Percentiles rank a stretch among this genome's conserved stretches.
phyloP scores from a whole-genome alignment of 176 grass and related monocot species.

The Rhynchospora tenuis region DNA sequence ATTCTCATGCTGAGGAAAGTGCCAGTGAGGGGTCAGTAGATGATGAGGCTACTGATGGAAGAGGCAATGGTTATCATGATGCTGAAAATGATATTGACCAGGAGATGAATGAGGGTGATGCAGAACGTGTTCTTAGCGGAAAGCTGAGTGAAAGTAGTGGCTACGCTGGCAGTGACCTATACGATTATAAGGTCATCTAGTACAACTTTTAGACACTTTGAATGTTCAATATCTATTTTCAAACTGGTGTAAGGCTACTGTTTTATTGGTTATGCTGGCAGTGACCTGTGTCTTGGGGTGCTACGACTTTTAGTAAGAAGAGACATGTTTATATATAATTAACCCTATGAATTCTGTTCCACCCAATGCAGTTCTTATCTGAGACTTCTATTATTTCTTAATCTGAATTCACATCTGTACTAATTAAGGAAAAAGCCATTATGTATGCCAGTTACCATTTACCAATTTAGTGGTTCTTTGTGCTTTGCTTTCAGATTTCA shows the following conservation, averaged over 20 bases:
- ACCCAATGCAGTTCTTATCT: background rate
- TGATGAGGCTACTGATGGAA: constrained; percentile 57
- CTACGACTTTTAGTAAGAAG: background rate
- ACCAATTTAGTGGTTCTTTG: background rate
- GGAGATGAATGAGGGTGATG: constrained; percentile 63
- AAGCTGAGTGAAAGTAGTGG: constrained; percentile 92
- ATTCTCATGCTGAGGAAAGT: constrained; percentile 80
- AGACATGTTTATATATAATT: background rate
- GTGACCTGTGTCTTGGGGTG: background rate
- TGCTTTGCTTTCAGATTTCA: background rate
- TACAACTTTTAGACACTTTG: background rate
- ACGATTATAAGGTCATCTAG: constrained; percentile 73
- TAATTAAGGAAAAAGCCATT: background rate
- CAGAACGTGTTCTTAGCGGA: constrained; percentile 61
- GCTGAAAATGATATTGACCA: constrained; percentile 88
- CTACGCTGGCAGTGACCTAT: constrained; percentile 54
- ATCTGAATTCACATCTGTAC: background rate
- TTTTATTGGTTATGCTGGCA: background rate
- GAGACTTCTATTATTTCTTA: background rate
- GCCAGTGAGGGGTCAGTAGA: constrained; percentile 78
- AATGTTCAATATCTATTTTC: background rate
- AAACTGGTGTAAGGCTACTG: background rate
- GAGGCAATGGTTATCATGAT: constrained; percentile 91
- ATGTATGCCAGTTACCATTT: background rate
- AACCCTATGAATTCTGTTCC: background rate